Evolutionary conservation across 495 filamentous ascomycete species (phyloP).

Genomic region (Hypoxylon intermedium): DNA sequence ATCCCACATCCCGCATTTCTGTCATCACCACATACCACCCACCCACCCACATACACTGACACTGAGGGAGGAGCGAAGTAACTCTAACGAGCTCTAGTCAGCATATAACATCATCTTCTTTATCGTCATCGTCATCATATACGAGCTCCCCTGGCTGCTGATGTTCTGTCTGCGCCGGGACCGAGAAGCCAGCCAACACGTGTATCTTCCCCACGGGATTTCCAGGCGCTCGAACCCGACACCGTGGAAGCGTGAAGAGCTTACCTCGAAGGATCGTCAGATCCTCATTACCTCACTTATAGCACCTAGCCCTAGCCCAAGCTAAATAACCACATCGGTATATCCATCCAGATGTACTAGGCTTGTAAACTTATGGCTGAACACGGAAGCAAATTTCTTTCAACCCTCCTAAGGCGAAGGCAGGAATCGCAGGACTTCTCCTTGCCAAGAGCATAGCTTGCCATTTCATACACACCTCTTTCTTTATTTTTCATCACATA

Average conservation of each 20-base stretch:
- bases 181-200: too few relatives aligned
- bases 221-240: too few relatives aligned
- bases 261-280: conserved; percentile 18
- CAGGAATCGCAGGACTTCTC: not conserved
- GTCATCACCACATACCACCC: too few relatives aligned
- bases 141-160: conserved; percentile 7
- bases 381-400: conserved; percentile 20
- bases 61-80: too few relatives aligned
- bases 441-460: not conserved
- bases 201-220: too few relatives aligned
- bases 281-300: conserved; percentile 22
- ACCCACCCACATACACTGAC: too few relatives aligned
- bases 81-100: too few relatives aligned
- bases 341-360: not conserved
- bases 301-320: not conserved
- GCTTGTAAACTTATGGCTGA: not conserved
- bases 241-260: too few relatives aligned
- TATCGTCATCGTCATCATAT: conserved; percentile 3
- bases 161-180: too few relatives aligned
- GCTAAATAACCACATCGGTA: too few relatives aligned
- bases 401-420: not conserved
- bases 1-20: too few relatives aligned
- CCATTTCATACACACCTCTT: not conserved
- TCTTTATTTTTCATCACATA: not conserved
- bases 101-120: not conserved